These are phyloP conservation scores for Wolfiporia cocos DNA, from an alignment of 1,284 basidiomycete species.

Conservation along the genomic window DNA sequence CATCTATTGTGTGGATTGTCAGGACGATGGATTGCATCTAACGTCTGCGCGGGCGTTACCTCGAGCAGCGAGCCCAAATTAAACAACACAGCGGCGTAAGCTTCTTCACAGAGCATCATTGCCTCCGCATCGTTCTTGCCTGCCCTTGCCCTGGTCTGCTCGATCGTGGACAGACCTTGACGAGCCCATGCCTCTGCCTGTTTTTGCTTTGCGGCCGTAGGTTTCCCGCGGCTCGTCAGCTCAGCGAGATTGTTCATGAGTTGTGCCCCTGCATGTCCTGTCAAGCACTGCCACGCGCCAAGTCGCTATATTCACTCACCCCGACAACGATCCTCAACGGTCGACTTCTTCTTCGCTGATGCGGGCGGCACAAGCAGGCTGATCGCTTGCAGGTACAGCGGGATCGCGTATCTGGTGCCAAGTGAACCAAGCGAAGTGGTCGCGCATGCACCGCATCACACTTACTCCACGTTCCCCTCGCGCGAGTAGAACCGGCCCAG, in stretches of 20 bases:
- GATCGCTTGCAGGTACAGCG: constrained; percentile 61
- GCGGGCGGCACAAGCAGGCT: constrained; percentile 56
- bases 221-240: constrained; percentile 43
- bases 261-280: constrained; percentile 51
- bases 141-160: constrained; percentile 27
- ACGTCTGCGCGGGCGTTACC: too few species aligned
- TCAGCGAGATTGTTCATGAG: constrained; percentile 66
- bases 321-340: constrained; percentile 51
- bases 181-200: constrained; percentile 60
- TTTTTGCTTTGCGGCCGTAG: constrained; percentile 38
- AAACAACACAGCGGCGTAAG: constrained; percentile 53
- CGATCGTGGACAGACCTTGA: constrained; percentile 45
- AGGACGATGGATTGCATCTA: too few species aligned
- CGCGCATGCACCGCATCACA: constrained; percentile 12
- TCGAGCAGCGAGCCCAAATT: constrained; percentile 51
- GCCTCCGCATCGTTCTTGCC: constrained; percentile 17
- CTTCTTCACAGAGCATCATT: constrained; percentile 44
- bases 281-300: too few species aligned
- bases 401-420: constrained; percentile 49
- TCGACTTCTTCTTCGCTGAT: constrained; percentile 26
- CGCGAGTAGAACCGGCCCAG: constrained; percentile 59
- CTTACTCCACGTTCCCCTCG: constrained; percentile 56
- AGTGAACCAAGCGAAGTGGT: background rate
- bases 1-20: constrained; percentile 42
- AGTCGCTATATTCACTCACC: constrained; percentile 32